Evolutionary conservation across 768 basidiomycete genomes (phyloP).

Genomic region (Jaapia argillacea): DNA sequence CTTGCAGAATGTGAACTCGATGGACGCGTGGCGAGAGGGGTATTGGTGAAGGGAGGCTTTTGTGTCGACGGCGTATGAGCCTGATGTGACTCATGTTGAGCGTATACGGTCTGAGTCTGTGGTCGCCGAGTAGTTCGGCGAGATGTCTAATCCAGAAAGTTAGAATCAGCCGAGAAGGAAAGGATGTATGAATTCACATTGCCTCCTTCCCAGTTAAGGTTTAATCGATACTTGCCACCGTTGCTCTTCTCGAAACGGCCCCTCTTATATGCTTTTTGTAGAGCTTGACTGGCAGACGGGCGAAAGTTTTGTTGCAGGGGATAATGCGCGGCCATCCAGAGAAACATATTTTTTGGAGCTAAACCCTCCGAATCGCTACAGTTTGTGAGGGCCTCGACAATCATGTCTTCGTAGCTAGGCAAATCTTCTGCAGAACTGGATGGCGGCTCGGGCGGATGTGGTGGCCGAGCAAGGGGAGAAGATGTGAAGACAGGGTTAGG

Average conservation of each 20-base stretch:
- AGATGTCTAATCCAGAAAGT: slow-evolving; percentile 43
- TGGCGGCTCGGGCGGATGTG: slow-evolving; percentile 3
- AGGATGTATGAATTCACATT: slow-evolving; percentile 38
- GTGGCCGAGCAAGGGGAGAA: slow-evolving; percentile 7
- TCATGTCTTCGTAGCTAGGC: slow-evolving; percentile 89
- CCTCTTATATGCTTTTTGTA: slow-evolving; percentile 78
- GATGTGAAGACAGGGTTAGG: too few species aligned
- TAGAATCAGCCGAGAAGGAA: slow-evolving; percentile 1
- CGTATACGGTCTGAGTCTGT: slow-evolving; percentile 36
- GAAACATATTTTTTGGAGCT: slow-evolving; percentile 75
- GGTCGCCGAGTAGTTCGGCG: slow-evolving; percentile 73
- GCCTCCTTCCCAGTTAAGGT: slow-evolving; percentile 72
- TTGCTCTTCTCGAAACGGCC: slow-evolving; percentile 70
- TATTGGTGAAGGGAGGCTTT: slow-evolving; percentile 17
- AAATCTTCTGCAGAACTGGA: slow-evolving; percentile 36
- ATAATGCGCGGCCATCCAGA: slow-evolving; percentile 76
- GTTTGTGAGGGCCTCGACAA: slow-evolving; percentile 66
- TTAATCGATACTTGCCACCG: slow-evolving; percentile 69
- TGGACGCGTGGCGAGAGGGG: slow-evolving; percentile 7
- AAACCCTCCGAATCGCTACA: slow-evolving; percentile 63
- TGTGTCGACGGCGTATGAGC: slow-evolving; percentile 50
- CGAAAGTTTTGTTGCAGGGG: slow-evolving; percentile 85
- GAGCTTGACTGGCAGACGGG: slow-evolving; percentile 80
- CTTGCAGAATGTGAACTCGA: slow-evolving; percentile 18
- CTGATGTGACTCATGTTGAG: slow-evolving; percentile 13